Percentiles rank a stretch among this genome's conserved stretches.
Conservation (phyloP, 192 early-diverging fungal genomes). For the Geranomyces michiganensis region DNA sequence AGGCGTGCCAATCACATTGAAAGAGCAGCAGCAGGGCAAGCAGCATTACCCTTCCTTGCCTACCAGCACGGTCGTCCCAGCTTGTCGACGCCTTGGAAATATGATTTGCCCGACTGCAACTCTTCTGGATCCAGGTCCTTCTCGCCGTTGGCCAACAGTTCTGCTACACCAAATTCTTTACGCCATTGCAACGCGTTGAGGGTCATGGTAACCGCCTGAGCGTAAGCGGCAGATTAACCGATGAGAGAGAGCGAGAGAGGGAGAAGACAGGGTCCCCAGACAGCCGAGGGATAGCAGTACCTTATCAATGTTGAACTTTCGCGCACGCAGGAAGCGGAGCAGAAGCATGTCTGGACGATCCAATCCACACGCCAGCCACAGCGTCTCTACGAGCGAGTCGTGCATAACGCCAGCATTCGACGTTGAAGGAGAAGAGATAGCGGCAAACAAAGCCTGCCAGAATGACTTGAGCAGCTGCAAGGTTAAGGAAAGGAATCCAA, state of each 20-base stretch:
- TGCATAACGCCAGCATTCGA: not conserved
- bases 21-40: not conserved
- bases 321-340: slow-evolving; percentile 81
- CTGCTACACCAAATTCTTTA: slow-evolving; percentile 57
- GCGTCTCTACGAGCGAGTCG: slow-evolving; percentile 15
- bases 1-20: no score
- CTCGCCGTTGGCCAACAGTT: slow-evolving; percentile 63
- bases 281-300: no score
- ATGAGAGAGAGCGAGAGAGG: no score
- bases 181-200: slow-evolving; percentile 76
- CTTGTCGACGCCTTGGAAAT: slow-evolving; percentile 53
- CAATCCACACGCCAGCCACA: slow-evolving; percentile 24
- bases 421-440: not conserved
- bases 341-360: slow-evolving; percentile 46
- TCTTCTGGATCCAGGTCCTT: slow-evolving; percentile 49
- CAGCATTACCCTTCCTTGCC: not conserved
- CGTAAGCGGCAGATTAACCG: no score
- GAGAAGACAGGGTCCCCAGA: no score
- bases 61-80: slow-evolving; percentile 60
- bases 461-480: not conserved
- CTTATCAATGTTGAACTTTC: slow-evolving; percentile 84
- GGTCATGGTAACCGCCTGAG: slow-evolving; percentile 76
- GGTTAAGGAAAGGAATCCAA: not conserved
- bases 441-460: not conserved
- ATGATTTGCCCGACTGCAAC: slow-evolving; percentile 57